Evolutionary conservation across 2,329 filamentous ascomycete species (phyloP).

Genomic region (Botrytis galanthina): DNA sequence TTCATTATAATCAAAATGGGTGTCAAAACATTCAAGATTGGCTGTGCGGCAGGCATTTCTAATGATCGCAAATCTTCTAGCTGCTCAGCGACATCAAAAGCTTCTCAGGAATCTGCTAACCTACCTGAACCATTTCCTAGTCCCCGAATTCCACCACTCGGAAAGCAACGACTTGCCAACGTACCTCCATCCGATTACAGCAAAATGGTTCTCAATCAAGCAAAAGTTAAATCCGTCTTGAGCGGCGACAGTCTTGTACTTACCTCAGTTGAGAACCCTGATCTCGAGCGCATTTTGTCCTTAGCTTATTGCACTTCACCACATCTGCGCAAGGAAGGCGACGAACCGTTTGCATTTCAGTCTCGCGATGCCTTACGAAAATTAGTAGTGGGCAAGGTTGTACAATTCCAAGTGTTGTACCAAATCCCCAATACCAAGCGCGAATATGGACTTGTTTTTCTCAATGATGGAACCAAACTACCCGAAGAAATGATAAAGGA

Average conservation of each 20-base stretch:
- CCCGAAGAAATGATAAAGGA: slow-evolving; percentile 83
- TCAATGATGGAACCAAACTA: slow-evolving; percentile 72
- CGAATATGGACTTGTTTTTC: slow-evolving; percentile 79
- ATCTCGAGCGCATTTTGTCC: slow-evolving; percentile 81
- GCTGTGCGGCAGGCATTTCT: slow-evolving; percentile 21
- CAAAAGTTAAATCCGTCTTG: slow-evolving; percentile 87
- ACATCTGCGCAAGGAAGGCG: slow-evolving; percentile 80
- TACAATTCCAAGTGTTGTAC: slow-evolving; percentile 85
- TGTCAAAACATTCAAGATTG: slow-evolving; percentile 33
- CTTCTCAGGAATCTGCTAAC: slow-evolving; percentile 33
- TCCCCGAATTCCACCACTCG: slow-evolving; percentile 25
- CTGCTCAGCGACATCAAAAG: slow-evolving; percentile 24
- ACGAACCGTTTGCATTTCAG: slow-evolving; percentile 90
- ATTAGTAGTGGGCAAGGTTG: slow-evolving; percentile 77
- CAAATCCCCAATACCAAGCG: slow-evolving; percentile 79
- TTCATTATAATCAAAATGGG: slow-evolving; percentile 25
- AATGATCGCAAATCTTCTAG: slow-evolving; percentile 18
- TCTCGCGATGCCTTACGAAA: slow-evolving; percentile 90
- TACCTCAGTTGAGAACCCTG: slow-evolving; percentile 75
- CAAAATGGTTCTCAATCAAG: slow-evolving; percentile 44
- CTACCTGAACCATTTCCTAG: slow-evolving; percentile 41
- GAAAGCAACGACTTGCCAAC: slow-evolving; percentile 30
- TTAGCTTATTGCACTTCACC: slow-evolving; percentile 91
- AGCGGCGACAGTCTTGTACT: slow-evolving; percentile 92
- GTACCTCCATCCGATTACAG: slow-evolving; percentile 36